Conservation (phyloP, 805 yeast species). For the Maudiozyma serrabonitensis region DNA sequence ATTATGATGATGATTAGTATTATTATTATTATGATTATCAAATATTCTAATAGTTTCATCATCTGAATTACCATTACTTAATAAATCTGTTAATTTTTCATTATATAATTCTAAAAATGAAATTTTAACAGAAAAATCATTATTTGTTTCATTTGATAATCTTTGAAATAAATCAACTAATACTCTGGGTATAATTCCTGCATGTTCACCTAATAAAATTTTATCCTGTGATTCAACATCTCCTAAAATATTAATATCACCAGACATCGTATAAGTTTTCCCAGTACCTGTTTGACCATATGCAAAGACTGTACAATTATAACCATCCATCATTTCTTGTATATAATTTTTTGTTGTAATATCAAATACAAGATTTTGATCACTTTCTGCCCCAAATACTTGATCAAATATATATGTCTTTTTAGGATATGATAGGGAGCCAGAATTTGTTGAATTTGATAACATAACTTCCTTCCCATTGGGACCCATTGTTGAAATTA, state of each 20-base stretch:
- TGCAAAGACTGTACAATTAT: conserved; percentile 72
- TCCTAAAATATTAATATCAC: conserved; percentile 44
- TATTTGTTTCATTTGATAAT: conserved; percentile 30
- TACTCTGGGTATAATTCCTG: conserved; percentile 58
- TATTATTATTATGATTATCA: conserved; percentile 32
- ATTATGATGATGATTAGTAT: background rate
- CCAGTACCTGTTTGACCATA: conserved; percentile 90
- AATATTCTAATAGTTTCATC: conserved; percentile 35
- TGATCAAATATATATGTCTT: conserved; percentile 64
- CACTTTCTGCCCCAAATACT: conserved; percentile 74
- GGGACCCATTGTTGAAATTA: conserved; percentile 40
- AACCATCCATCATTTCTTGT: conserved; percentile 59
- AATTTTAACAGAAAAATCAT: conserved; percentile 54
- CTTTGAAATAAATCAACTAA: conserved; percentile 44
- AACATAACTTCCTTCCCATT: conserved; percentile 38
- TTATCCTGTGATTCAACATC: conserved; percentile 19
- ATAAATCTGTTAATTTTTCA: conserved; percentile 65
- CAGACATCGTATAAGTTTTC: conserved; percentile 67
- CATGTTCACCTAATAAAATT: conserved; percentile 32
- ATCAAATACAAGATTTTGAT: conserved; percentile 57
- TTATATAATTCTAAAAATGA: conserved; percentile 77
- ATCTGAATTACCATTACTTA: conserved; percentile 36
- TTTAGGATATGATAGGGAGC: conserved; percentile 15
- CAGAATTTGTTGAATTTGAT: conserved; percentile 18
- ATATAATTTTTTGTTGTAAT: conserved; percentile 49